Evolutionary conservation across 2,329 filamentous ascomycete species (phyloP), one percentile per base, ranked within the genome.

Genomic region (Lachnellula hyalina): DNA sequence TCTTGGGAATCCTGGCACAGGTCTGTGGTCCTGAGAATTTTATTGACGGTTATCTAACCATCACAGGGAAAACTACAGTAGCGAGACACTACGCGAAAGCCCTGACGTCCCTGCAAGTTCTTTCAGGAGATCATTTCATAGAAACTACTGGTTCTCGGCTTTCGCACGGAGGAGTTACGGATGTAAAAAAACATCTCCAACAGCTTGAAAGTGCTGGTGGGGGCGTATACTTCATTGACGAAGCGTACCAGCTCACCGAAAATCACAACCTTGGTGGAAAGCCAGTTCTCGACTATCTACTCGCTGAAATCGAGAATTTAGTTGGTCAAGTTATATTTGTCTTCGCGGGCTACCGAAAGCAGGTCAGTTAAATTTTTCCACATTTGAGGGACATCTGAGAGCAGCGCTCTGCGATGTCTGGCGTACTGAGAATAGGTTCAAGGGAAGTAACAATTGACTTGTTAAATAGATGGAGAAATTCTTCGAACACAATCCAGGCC

Each of bases 391-490:
- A 11, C 28, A 11, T 32, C 28, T 32, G 28, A 32, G 28, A 9
- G 28, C 28, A 32, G 28, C 8, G 28, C 28, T 32, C 8, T 32
- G 2, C 28, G 8, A 32, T 32, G 28, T 32, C 28, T 32, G 8
- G 28, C 28, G 8, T 32, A 8, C 28, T 8, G 28, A 32, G 28
- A 32, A 32, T 32, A 9, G 28, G 28, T 32, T 32, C 28, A 8
- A 32, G 2, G 28, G 8, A 9, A 32, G 28, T 8, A 32, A 32
- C 8, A 32, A 32, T 11, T 32, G 7, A 32, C 76, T 48, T 84
- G 83, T 61, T 77, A 88, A 58, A 92, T 93, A 88, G 58, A 92
- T 93, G 87, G 87, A 92, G 62, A 77, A 77, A 0, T 90, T 92
- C 67, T 90, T 89, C 47, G 75, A 80, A 0, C 86, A 91, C 57